These are phyloP conservation scores for Limnomonas spitsbergensis DNA, from an alignment of 139 green algal genomes.

Conservation along the genomic window DNA sequence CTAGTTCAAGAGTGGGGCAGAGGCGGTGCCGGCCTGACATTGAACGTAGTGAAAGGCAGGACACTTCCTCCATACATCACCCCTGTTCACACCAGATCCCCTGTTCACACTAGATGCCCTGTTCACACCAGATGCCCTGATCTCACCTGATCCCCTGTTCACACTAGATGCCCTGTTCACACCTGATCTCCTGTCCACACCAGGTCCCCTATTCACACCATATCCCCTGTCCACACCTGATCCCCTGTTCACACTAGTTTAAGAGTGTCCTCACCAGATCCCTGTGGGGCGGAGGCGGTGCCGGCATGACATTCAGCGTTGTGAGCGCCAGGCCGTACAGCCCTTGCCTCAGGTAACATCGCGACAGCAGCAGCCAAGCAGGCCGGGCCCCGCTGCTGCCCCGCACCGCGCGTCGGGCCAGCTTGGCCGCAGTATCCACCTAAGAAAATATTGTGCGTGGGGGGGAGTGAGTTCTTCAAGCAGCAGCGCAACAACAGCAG, in stretches of 20 bases:
- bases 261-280: slow-evolving; percentile 9
- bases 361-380: slow-evolving; percentile 50
- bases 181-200: background rate
- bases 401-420: slow-evolving; percentile 26
- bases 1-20: no score
- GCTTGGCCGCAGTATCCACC: slow-evolving; percentile 25
- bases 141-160: background rate
- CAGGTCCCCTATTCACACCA: background rate
- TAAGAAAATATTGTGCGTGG: no score
- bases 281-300: slow-evolving; percentile 21
- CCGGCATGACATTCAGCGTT: slow-evolving; percentile 51
- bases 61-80: no score
- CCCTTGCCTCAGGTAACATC: slow-evolving; percentile 35
- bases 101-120: no score
- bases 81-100: no score
- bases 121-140: background rate
- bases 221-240: background rate
- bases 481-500: no score
- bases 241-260: background rate
- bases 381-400: slow-evolving; percentile 27
- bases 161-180: background rate
- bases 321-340: slow-evolving; percentile 35
- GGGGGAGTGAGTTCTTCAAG: no score
- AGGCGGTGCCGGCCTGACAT: no score
- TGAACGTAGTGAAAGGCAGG: no score